Percentiles rank a stretch among this genome's conserved stretches.
Evolutionary conservation across 2,329 filamentous ascomycete species (phyloP).

Genomic region (Beauveria caledonica): DNA sequence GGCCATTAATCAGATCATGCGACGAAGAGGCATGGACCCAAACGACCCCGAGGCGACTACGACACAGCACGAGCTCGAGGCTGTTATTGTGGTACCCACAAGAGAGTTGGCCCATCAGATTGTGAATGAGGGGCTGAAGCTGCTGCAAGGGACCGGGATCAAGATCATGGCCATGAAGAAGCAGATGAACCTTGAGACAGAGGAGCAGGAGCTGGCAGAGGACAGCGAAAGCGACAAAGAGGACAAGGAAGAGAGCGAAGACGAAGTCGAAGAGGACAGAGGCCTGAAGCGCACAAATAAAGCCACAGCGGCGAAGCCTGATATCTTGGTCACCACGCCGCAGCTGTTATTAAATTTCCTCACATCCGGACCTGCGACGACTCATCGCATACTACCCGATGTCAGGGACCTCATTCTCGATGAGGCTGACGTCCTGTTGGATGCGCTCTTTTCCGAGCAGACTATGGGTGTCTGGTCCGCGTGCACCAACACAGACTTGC

Average conservation of each 20-base stretch:
- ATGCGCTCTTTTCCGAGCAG: slow-evolving; percentile 83
- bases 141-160: slow-evolving; percentile 67
- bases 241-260: slow-evolving; percentile 25
- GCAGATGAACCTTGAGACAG: slow-evolving; percentile 61
- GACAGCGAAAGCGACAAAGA: slow-evolving; percentile 31
- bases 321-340: slow-evolving; percentile 34
- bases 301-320: slow-evolving; percentile 23
- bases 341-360: slow-evolving; percentile 69
- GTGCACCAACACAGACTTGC: slow-evolving; percentile 61
- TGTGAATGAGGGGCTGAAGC: slow-evolving; percentile 76
- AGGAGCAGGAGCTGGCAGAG: slow-evolving; percentile 28
- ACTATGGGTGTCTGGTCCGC: slow-evolving; percentile 77
- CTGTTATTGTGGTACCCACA: slow-evolving; percentile 69
- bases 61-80: slow-evolving; percentile 44
- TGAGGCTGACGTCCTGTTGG: slow-evolving; percentile 90
- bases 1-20: slow-evolving; percentile 66
- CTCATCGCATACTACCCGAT: slow-evolving; percentile 48
- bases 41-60: slow-evolving; percentile 27
- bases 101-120: slow-evolving; percentile 74
- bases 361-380: slow-evolving; percentile 32
- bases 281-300: slow-evolving; percentile 17
- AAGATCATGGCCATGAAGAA: slow-evolving; percentile 78
- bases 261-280: slow-evolving; percentile 19
- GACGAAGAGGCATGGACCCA: slow-evolving; percentile 40
- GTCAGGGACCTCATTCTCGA: slow-evolving; percentile 75